These are phyloP conservation scores for Penicillium argentinense DNA, from an alignment of 495 filamentous ascomycete genomes.

Conservation along the genomic window DNA sequence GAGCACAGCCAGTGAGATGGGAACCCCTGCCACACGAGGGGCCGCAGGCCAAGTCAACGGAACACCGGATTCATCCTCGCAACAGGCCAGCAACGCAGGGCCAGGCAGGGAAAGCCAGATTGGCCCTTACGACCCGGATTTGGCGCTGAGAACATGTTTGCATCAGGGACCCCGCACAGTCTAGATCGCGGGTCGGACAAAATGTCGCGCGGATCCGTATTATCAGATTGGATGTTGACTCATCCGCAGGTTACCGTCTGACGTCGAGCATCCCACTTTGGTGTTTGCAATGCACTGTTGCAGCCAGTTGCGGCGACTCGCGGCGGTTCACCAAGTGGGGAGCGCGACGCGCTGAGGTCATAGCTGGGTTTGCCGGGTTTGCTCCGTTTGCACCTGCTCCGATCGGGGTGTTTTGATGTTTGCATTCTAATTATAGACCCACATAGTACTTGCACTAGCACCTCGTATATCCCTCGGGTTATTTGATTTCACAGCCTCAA, in stretches of 20 bases:
- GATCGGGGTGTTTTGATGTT: background rate
- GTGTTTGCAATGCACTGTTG: slow-evolving; percentile 16
- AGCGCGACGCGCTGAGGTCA: slow-evolving; percentile 9
- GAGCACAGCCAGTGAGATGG: slow-evolving; percentile 1
- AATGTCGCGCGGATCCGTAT: slow-evolving; percentile 3
- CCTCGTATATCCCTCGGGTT: too few species aligned
- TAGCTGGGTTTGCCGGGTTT: slow-evolving; percentile 11
- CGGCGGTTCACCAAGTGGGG: slow-evolving; percentile 1
- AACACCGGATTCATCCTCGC: background rate
- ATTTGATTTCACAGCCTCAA: too few species aligned
- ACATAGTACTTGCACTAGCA: too few species aligned
- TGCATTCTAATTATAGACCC: background rate
- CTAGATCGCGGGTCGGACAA: slow-evolving; percentile 19
- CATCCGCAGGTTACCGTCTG: slow-evolving; percentile 13
- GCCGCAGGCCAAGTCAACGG: background rate
- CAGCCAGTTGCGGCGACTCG: slow-evolving; percentile 1
- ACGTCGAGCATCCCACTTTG: slow-evolving; percentile 18
- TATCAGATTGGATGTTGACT: slow-evolving; percentile 19
- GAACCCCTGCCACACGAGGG: background rate
- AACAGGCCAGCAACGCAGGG: background rate
- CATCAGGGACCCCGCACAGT: slow-evolving; percentile 27
- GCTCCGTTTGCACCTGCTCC: slow-evolving; percentile 7
- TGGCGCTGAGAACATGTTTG: slow-evolving; percentile 22
- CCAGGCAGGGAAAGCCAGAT: slow-evolving; percentile 6
- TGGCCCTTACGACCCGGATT: slow-evolving; percentile 18